Base-by-base conservation (phyloP, 2,329 filamentous ascomycete species). In the Rosellinia necatrix region DNA sequence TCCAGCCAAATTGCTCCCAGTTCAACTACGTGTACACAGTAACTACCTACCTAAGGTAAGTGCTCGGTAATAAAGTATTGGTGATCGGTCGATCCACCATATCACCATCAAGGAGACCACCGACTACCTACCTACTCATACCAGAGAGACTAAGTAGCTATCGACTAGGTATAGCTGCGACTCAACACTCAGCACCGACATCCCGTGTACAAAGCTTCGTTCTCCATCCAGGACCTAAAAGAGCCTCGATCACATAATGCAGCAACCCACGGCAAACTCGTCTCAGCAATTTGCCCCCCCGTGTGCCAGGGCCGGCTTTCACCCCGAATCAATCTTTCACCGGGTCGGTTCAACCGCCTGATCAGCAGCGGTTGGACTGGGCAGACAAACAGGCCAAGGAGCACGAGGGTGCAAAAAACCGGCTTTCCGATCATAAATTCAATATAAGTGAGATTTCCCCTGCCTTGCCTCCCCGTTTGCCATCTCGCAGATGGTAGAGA, bases 371-470 rank as follows among this genome's bases (percentile, higher is more conserved):
- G 15, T 15, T 54, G 7, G 51, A 49, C 47, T 70, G 68, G 62
- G 67, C 69, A 48, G 68, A 70, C 12, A 73, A 72, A 61, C 74
- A 76, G 65, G 69, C 69, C 49, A 74, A 82, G 6, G 80, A 82
- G 40, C 70, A 67, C 34, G 75, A 80, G 4, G 49, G 59, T 4
- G 64, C 69, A 8, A 76, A 71, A 38, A 53, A 69, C 2, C 75
- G 67, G 17, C 71, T 83, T 0, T 54, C 69, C 1, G 79, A 83
- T 58, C 72, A 74, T 38, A 71, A 73, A 8, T 82, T 82, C 63
- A 77, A 75, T 50, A 73, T 76, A 5, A 70, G 81, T 81, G 67
- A 62, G 76, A 32, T 17, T 30, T 30, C 37, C 22, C 30, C 21
- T 29, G 17, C 12, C 13, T 43, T n/a, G 7, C 2, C 21, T 5